Evolutionary conservation across 495 filamentous ascomycete genomes (phyloP), one percentile per base, ranked within the genome.

Genomic region (Usnea hakonensis): DNA sequence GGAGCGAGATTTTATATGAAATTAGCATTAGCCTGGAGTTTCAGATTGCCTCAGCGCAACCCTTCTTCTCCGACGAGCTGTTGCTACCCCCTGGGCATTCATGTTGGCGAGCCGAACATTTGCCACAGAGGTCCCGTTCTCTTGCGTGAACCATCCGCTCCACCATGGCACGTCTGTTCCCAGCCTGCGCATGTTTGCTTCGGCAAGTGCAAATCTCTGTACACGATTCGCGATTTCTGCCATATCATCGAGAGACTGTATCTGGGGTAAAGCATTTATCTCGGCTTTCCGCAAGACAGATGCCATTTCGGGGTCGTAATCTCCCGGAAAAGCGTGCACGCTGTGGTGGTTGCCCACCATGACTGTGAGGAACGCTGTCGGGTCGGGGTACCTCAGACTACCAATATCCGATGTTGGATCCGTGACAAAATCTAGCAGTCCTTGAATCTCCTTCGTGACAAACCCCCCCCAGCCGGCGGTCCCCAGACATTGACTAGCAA

Each of bases 261-360:
- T 32, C 38, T 4, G n/a, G 26, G 13, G 0, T 17, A 46, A 36
- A n/a, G 63, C 63, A 11, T 23, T 16, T 0, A 8, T 0, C 41
- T 65, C 63, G 14, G 50, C 44, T 14, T 55, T 19, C 40, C 6
- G n/a, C 38, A 65, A 30, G 36, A 60, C 53, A 5, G 13, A 28
- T 11, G 63, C 63, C 23, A 65, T 37, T 0, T 44, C 0, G 19
- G 63, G 63, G 32, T 65, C 63, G 26, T 65, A 61, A 40, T 61
- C 54, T 5, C 63, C 63, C 0, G 63, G 63, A 32, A 28, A 55
- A n/a, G 52, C 17, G 9, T 55, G 16, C 19, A 38, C 32, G 16
- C 9, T 48, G 7, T 55, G 26, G 28, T 5, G 19, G 26, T n/a
- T 37, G n/a, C 58, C 37, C 37, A 61, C 14, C 8, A 43, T 33